Conservation (phyloP, 257 asterid species). For the Anisodus acutangulus region DNA sequence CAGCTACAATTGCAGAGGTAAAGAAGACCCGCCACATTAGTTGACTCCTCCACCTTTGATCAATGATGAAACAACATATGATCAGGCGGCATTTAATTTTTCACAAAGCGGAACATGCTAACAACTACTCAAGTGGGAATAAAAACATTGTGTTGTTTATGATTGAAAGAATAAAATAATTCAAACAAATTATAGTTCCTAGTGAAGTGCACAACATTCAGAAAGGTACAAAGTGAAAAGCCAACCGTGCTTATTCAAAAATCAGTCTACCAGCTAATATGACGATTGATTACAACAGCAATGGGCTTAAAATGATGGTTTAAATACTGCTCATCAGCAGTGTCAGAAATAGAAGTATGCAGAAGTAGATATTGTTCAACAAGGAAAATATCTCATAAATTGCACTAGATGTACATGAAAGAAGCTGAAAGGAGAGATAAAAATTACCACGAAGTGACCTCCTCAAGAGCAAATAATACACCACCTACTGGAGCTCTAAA, state of each 20-base stretch:
- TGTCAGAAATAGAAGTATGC: background rate
- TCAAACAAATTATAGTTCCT: constrained; percentile 15
- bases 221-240: background rate
- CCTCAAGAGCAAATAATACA: constrained; percentile 95
- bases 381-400: background rate
- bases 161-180: background rate
- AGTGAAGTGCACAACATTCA: background rate
- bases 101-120: background rate
- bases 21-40: constrained; percentile 99
- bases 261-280: background rate
- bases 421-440: constrained; percentile 33
- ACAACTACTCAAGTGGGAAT: background rate
- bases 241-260: background rate
- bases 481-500: constrained; percentile 99
- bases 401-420: background rate
- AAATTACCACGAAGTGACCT: constrained; percentile 94
- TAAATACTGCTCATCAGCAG: background rate
- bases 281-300: background rate
- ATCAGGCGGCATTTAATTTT: background rate
- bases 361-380: constrained; percentile 7
- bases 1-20: constrained; percentile 97
- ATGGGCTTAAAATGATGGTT: constrained; percentile 4
- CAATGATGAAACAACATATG: constrained; percentile 26
- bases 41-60: constrained; percentile 99
- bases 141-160: background rate